Conservation (phyloP, 306 rosid genomes). For the Cucurbita pepo region DNA sequence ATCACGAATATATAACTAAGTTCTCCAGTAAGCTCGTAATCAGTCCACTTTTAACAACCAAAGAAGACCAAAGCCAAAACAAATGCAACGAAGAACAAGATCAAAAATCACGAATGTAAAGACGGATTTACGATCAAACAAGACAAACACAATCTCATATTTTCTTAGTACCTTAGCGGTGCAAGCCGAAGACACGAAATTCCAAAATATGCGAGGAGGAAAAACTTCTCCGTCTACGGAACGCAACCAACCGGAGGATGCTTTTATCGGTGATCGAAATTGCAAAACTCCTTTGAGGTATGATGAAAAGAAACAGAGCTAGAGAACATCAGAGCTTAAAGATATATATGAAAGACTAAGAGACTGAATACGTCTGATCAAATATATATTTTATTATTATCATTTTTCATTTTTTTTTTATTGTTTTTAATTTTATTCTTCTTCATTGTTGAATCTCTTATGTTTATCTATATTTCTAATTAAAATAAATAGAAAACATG, state of each 20-base stretch:
- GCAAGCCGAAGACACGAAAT: slow-evolving; percentile 3
- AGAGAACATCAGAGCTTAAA: neutral
- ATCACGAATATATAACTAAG: neutral
- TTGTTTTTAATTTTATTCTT: neutral
- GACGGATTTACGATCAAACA: neutral
- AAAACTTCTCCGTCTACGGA: neutral
- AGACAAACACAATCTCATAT: neutral
- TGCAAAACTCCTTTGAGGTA: neutral
- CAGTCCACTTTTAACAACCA: neutral
- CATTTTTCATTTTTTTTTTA: neutral
- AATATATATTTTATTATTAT: neutral
- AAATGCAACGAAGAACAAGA: slow-evolving; percentile 9
- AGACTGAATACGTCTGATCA: neutral
- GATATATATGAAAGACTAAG: slow-evolving; percentile 2
- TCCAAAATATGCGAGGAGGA: neutral
- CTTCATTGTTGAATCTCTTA: neutral
- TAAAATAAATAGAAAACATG: no score
- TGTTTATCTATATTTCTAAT: no score
- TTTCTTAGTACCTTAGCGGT: slow-evolving; percentile 4
- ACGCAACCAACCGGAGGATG: neutral
- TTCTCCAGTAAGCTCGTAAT: slow-evolving; percentile 1
- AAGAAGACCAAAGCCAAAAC: slow-evolving; percentile 4
- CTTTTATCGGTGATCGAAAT: neutral
- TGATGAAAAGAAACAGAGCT: slow-evolving; percentile 6
- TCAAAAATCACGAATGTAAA: slow-evolving; percentile 5